Percentiles rank a stretch among this genome's conserved stretches.
phyloP scores from a whole-genome alignment of 1,284 basidiomycete species.

The Prillingera fragicola region DNA sequence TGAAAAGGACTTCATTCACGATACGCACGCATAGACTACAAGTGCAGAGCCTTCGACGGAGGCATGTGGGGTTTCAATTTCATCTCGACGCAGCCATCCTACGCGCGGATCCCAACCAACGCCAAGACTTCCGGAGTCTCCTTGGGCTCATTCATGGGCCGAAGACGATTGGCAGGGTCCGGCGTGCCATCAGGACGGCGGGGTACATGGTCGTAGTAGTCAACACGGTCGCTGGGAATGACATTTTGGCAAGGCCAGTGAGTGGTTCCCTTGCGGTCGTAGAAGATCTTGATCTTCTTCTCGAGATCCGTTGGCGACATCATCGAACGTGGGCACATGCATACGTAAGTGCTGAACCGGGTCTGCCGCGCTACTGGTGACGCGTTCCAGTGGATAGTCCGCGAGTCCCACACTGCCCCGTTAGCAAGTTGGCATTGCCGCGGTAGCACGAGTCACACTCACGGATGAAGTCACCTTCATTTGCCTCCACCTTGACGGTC shows the following conservation, averaged over 20 bases:
- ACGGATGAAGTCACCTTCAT: constrained; percentile 21
- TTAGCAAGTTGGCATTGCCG: not conserved
- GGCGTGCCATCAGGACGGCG: constrained; percentile 12
- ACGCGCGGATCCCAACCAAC: not conserved
- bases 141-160: not conserved
- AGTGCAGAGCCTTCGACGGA: no score
- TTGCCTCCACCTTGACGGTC: constrained; percentile 27
- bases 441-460: no score
- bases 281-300: not conserved
- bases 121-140: not conserved
- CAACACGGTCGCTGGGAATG: not conserved
- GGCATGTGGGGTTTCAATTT: no score
- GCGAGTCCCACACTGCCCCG: constrained; percentile 14
- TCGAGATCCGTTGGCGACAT: constrained; percentile 10
- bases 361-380: constrained; percentile 14
- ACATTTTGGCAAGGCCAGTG: not conserved
- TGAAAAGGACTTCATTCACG: no score
- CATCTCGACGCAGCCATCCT: no score
- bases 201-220: not conserved
- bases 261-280: not conserved
- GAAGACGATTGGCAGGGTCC: constrained; percentile 5
- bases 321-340: constrained; percentile 10
- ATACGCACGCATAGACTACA: no score
- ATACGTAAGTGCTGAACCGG: constrained; percentile 17
- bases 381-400: constrained; percentile 23